These are phyloP conservation scores for Dryas octopetala DNA, from an alignment of 306 rosid genomes.

Conservation along the genomic window DNA sequence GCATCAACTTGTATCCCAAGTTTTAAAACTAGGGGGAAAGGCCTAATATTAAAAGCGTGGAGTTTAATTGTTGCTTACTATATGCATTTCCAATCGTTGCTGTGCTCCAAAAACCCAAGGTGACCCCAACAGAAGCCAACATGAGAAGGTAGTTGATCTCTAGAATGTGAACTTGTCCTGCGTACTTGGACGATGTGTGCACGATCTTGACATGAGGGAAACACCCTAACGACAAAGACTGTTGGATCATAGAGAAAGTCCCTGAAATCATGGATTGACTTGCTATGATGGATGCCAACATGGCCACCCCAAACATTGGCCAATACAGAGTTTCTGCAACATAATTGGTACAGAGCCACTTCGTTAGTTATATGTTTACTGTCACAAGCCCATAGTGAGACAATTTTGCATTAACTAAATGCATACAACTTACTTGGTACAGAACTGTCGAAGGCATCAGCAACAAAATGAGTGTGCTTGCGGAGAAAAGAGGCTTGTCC, in stretches of 20 bases:
- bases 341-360: not conserved
- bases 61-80: constrained; percentile 34
- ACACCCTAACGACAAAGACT: constrained; percentile 72
- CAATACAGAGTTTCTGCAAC: constrained; percentile 54
- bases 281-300: constrained; percentile 68
- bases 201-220: constrained; percentile 76
- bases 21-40: too few relatives aligned
- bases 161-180: constrained; percentile 78
- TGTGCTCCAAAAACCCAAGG: constrained; percentile 53
- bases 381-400: too few relatives aligned
- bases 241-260: constrained; percentile 73
- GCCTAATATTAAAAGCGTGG: constrained; percentile 18
- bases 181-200: constrained; percentile 64
- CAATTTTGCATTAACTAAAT: too few relatives aligned
- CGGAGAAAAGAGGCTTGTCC: constrained; percentile 88
- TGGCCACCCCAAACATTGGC: constrained; percentile 66
- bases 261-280: constrained; percentile 88
- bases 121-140: constrained; percentile 68
- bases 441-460: constrained; percentile 54
- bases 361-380: not conserved
- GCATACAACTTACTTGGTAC: constrained; percentile 46
- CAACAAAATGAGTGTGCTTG: constrained; percentile 38
- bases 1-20: too few relatives aligned
- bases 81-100: constrained; percentile 70
- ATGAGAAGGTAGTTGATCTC: constrained; percentile 66